Base-by-base conservation (phyloP, 2,329 filamentous ascomycete species). In the Epicoccum nigrum region DNA sequence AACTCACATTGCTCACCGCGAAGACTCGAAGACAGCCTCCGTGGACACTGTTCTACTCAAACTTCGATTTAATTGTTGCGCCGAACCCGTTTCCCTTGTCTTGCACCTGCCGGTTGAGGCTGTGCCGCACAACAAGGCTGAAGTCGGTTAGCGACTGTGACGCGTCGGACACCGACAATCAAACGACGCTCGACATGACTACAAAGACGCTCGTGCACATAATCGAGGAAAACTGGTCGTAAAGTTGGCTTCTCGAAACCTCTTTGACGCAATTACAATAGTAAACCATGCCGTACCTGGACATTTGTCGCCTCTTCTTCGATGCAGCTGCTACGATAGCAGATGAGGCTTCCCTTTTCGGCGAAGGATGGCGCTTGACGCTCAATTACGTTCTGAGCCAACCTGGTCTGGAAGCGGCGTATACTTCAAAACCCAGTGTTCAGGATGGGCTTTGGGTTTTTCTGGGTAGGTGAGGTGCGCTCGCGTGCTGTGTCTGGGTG, bases 361-460 rank as follows among this genome's bases (percentile, higher is more conserved):
- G 41, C 30, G 40, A 41, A 19, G 41, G 45, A 21, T 53, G 50
- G 50, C 31, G 27, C 20, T 38, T 48, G 19, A 47, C 43, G 9
- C 42, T 48, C 4, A 12, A 48, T 27, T 46, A 43, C 20, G 28
- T 48, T 9, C 16, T 48, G 32, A 31, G 23, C 9, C 30, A 47
- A 28, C 15, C 25, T 27, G 38, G 31, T 1, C n/a, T 53, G 8
- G 16, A 39, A 17, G 9, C 11, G 11, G 32, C 16, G 7, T 48
- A 35, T 7, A 35, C 15, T 2, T 41, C 42, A 11, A 20, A 2
- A 11, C 28, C 44, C 4, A 37, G 32, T 12, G 12, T 3, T 13
- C 15, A 27, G 7, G 12, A 25, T 11, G 38, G 42, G 17, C 11
- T 43, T n/a, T 49, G 38, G 31, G 25, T 40, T 6, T 43, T 43